phyloP scores from a whole-genome alignment of 139 green algal genomes.

The Diplosphaera chodatii region DNA sequence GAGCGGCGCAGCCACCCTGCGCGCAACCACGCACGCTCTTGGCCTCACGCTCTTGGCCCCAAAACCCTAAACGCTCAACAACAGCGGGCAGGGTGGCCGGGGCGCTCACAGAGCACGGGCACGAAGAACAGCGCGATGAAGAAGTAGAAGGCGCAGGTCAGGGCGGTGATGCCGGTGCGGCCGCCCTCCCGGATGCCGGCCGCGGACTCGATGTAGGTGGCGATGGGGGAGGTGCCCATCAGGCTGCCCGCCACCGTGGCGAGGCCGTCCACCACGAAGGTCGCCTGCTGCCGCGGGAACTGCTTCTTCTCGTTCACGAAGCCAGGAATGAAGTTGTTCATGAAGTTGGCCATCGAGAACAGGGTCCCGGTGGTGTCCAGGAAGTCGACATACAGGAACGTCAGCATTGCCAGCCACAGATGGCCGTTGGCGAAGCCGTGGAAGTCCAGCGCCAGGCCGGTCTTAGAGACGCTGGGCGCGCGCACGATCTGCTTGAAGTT shows the following conservation, averaged over 20 bases:
- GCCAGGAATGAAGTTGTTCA: slow-evolving; percentile 54
- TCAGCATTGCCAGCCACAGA: slow-evolving; percentile 64
- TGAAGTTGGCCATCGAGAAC: slow-evolving; percentile 65
- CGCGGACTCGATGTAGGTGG: slow-evolving; percentile 59
- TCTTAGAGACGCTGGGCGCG: slow-evolving; percentile 36
- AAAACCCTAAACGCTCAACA: too few relatives aligned
- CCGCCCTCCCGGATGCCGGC: slow-evolving; percentile 68
- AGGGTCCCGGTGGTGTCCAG: slow-evolving; percentile 70
- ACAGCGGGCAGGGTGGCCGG: too few relatives aligned
- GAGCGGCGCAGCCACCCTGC: too few relatives aligned
- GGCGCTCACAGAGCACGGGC: slow-evolving; percentile 55
- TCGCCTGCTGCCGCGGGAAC: slow-evolving; percentile 51
- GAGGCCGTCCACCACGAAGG: slow-evolving; percentile 61
- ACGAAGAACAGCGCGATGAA: slow-evolving; percentile 77
- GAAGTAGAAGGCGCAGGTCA: slow-evolving; percentile 44
- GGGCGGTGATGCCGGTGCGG: slow-evolving; percentile 58
- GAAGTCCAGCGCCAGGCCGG: slow-evolving; percentile 36
- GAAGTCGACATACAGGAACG: slow-evolving; percentile 71
- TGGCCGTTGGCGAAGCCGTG: slow-evolving; percentile 25
- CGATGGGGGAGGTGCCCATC: slow-evolving; percentile 57
- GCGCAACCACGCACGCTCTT: too few relatives aligned
- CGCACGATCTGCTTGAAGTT: slow-evolving; percentile 61
- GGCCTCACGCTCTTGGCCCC: too few relatives aligned
- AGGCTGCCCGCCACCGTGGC: slow-evolving; percentile 60
- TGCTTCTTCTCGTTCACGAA: slow-evolving; percentile 58